Base-by-base conservation (phyloP, 805 yeast genomes). In the Schizosaccharomyces japonicus region DNA sequence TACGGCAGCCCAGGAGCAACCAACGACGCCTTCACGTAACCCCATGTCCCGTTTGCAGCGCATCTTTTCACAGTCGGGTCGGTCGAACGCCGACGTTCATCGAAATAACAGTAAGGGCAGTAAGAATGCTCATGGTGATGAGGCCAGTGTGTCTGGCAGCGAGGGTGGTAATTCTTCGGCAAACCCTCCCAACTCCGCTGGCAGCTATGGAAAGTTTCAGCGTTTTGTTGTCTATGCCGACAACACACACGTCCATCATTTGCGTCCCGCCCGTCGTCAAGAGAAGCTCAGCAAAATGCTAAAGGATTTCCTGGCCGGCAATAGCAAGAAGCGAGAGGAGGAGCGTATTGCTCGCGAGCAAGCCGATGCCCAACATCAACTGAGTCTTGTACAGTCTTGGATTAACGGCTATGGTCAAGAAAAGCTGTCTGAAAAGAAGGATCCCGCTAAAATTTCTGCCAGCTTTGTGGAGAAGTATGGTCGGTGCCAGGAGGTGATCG, bases 381-480 rank as follows among this genome's bases (percentile, higher is more conserved):
- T 53, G 19, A 40, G 49, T 28, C 51, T 54, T 3, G 49, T 52
- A 34, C 47, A 54, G 25, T 50, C 53, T 21, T 54, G 54, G 57
- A 40, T 54, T 17, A 49, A 50, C 40, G 23, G 48, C 8, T 45
- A 54, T 47, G 29, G 51, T 40, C 25, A 47, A 34, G 54, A 49
- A 58, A 58, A 49, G 73, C 68, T 31, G 8, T 19, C 50, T 21
- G 19, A 33, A 5, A 47, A 47, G 25, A 49, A 52, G 33, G 36
- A 51, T 21, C 34, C 29, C 29, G 45, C 49, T n/a, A 23, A 44
- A 6, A 28, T 47, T 13, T 45, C 49, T 55, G 57, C 74, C 45
- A 73, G 85, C 7, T 79, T 87, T 60, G 78, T 75, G 6, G 85
- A 84, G 55, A 80, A 85, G 59, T 87, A 87, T 60, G 98, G 98